These are phyloP conservation scores for Magnaporthiopsis poae DNA, from an alignment of 2,329 filamentous ascomycete genomes.

Conservation along the genomic window DNA sequence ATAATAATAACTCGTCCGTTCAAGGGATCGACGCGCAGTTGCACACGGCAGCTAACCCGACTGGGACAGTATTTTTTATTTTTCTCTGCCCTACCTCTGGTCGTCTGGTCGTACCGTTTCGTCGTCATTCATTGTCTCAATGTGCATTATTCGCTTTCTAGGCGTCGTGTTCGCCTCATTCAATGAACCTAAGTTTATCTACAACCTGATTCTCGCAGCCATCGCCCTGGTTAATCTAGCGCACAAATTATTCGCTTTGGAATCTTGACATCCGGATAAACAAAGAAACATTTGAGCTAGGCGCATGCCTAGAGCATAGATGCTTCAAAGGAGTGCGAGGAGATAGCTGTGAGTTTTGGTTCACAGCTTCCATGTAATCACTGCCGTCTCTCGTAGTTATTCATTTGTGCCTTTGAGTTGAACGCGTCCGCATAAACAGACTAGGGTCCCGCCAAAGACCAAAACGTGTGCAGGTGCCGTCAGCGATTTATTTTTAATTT, in stretches of 20 bases:
- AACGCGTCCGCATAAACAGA: neutral
- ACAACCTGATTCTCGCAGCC: neutral
- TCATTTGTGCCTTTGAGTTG: neutral
- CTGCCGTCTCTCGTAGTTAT: too few species aligned
- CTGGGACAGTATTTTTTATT: neutral
- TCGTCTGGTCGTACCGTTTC: neutral
- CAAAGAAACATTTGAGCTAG: neutral
- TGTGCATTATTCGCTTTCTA: neutral
- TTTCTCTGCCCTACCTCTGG: neutral
- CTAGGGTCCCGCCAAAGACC: too few species aligned
- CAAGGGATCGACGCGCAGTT: neutral
- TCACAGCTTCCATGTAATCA: too few species aligned
- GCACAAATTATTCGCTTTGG: neutral
- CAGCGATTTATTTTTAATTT: neutral
- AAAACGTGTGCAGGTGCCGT: neutral
- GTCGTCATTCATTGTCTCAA: neutral
- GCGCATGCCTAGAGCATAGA: neutral
- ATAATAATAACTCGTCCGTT: neutral
- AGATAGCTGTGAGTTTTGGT: neutral
- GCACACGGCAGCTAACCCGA: neutral
- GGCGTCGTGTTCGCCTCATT: neutral
- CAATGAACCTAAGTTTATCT: neutral
- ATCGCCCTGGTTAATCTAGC: neutral
- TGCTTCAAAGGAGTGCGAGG: neutral
- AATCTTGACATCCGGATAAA: neutral